These are phyloP conservation scores for Wickerhamiella domercqiae DNA, from an alignment of 805 yeast genomes.

Conservation along the genomic window DNA sequence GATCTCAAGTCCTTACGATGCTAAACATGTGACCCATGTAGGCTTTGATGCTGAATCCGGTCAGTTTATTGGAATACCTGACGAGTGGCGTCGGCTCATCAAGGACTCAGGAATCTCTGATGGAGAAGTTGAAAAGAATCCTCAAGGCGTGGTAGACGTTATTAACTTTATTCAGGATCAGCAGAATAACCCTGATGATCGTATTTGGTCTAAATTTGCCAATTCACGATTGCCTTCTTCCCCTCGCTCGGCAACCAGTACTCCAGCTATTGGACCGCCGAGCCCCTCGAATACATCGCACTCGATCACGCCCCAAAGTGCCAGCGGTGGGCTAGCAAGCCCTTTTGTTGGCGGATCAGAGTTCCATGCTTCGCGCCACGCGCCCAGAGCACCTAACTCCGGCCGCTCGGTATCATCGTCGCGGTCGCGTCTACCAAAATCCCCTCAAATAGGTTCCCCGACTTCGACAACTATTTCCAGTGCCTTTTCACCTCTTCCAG, in stretches of 20 bases:
- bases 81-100: slow-evolving; percentile 76
- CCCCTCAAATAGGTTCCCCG: neutral
- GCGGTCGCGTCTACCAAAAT: neutral
- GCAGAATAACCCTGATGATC: slow-evolving; percentile 11
- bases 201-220: slow-evolving; percentile 14
- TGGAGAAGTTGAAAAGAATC: slow-evolving; percentile 79
- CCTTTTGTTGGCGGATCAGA: slow-evolving; percentile 5
- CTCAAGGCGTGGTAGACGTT: slow-evolving; percentile 86
- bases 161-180: slow-evolving; percentile 51
- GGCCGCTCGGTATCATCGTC: neutral
- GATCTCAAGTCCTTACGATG: slow-evolving; percentile 84
- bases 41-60: slow-evolving; percentile 77
- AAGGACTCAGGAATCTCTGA: slow-evolving; percentile 77
- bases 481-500: neutral
- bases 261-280: neutral
- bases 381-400: slow-evolving; percentile 22
- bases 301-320: neutral
- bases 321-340: slow-evolving; percentile 6
- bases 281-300: neutral
- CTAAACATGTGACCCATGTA: slow-evolving; percentile 88
- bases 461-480: neutral
- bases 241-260: neutral
- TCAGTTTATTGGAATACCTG: slow-evolving; percentile 80
- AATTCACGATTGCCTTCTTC: neutral
- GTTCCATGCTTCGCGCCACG: slow-evolving; percentile 19